Evolutionary conservation across 1,139 yeast species (phyloP).

Genomic region (Yamadazyma jaroonii): DNA sequence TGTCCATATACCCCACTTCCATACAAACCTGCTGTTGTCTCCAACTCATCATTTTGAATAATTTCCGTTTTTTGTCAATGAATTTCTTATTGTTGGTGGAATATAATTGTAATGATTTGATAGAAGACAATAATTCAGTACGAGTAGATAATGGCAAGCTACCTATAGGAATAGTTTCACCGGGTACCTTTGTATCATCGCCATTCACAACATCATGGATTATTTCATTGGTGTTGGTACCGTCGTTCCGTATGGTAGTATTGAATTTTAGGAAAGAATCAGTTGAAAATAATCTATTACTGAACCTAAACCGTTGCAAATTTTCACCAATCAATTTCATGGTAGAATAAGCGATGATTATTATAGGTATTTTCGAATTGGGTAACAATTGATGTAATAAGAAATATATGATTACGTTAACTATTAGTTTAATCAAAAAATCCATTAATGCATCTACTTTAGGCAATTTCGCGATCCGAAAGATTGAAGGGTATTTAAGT

Average conservation of each 20-base stretch:
- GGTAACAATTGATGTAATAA: slow-evolving; percentile 9
- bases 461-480: not conserved
- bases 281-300: not conserved
- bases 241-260: too few species aligned
- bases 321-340: slow-evolving; percentile 28
- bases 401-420: slow-evolving; percentile 10
- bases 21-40: slow-evolving; percentile 54
- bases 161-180: not conserved
- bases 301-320: not conserved
- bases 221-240: not conserved
- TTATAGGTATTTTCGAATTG: slow-evolving; percentile 26
- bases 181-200: not conserved
- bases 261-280: not conserved
- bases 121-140: slow-evolving; percentile 45
- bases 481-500: not conserved
- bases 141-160: slow-evolving; percentile 2
- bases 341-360: slow-evolving; percentile 28
- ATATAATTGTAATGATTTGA: slow-evolving; percentile 51
- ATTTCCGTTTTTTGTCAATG: slow-evolving; percentile 44
- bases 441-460: slow-evolving; percentile 5
- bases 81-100: slow-evolving; percentile 33
- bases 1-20: slow-evolving; percentile 53
- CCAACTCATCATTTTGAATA: slow-evolving; percentile 51
- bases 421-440: not conserved
- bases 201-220: not conserved